These are phyloP conservation scores for Tothia fuscella DNA, from an alignment of 2,329 filamentous ascomycete genomes.

Conservation along the genomic window DNA sequence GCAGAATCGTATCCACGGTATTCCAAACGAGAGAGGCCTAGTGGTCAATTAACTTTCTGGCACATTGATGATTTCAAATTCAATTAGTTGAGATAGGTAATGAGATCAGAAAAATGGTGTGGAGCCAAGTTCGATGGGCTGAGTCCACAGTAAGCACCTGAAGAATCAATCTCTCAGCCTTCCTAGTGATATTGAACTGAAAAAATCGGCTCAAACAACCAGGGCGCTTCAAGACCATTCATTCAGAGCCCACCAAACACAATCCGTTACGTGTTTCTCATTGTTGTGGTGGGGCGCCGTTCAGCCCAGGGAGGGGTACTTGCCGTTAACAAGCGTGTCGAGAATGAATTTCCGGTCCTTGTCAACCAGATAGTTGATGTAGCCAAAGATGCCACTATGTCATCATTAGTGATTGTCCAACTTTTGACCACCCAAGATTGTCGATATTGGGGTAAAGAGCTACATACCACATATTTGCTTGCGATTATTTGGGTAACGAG, in stretches of 20 bases:
- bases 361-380: constrained; percentile 98
- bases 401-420: too few relatives aligned
- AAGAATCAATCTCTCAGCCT: constrained; percentile 15
- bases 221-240: background rate
- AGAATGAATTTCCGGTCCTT: constrained; percentile 96
- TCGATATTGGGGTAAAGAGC: too few relatives aligned
- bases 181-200: too few relatives aligned
- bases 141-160: too few relatives aligned
- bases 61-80: background rate
- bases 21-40: constrained; percentile 87
- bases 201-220: too few relatives aligned
- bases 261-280: background rate
- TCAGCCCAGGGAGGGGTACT: constrained; percentile 18
- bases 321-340: constrained; percentile 91
- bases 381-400: constrained; percentile 86
- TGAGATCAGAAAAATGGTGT: too few relatives aligned
- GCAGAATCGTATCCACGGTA: constrained; percentile 98
- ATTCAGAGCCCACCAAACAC: too few relatives aligned
- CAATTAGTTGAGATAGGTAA: constrained; percentile 14
- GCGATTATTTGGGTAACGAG: too few relatives aligned
- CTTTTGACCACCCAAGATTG: too few relatives aligned
- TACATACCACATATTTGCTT: too few relatives aligned
- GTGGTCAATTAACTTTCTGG: background rate
- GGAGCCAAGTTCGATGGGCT: too few relatives aligned
- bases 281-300: constrained; percentile 10